phyloP scores from a whole-genome alignment of 495 filamentous ascomycete genomes.

The Penicillium silybi region DNA sequence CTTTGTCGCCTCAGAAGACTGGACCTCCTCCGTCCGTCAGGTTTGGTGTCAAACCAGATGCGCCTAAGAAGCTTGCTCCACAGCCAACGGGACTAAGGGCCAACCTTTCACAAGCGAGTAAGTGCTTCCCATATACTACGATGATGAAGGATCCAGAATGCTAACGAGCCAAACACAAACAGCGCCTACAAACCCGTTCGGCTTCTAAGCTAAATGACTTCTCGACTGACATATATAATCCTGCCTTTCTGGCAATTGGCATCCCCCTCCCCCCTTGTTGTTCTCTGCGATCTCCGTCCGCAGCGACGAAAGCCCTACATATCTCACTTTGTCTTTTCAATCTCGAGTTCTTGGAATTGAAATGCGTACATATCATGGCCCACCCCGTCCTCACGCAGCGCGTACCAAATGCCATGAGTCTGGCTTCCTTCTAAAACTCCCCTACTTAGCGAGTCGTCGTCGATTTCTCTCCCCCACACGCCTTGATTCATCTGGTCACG shows the following conservation, averaged over 20 bases:
- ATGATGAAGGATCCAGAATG: background rate
- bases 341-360: conserved; percentile 13
- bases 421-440: conserved; percentile 8
- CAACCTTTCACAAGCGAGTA: conserved; percentile 92
- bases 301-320: conserved; percentile 11
- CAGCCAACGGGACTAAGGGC: conserved; percentile 89
- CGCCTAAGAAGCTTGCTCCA: conserved; percentile 70
- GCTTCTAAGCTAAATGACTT: conserved; percentile 54
- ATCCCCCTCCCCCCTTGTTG: conserved; percentile 12
- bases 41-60: conserved; percentile 71
- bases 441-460: conserved; percentile 18
- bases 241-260: conserved; percentile 22
- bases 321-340: conserved; percentile 15
- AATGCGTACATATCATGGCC: conserved; percentile 24
- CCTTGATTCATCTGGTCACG: background rate
- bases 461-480: background rate
- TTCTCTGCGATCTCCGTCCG: background rate
- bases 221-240: conserved; percentile 19
- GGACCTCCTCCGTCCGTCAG: conserved; percentile 87
- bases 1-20: conserved; percentile 82
- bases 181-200: conserved; percentile 92
- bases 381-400: conserved; percentile 7
- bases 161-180: conserved; percentile 17
- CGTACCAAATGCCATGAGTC: conserved; percentile 14
- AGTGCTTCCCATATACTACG: conserved; percentile 42